A percentile compares a stretch with the other conserved stretches of the same genome.
Evolutionary conservation across 495 filamentous ascomycete species (phyloP).

Genomic region (Penicillium desertorum): DNA sequence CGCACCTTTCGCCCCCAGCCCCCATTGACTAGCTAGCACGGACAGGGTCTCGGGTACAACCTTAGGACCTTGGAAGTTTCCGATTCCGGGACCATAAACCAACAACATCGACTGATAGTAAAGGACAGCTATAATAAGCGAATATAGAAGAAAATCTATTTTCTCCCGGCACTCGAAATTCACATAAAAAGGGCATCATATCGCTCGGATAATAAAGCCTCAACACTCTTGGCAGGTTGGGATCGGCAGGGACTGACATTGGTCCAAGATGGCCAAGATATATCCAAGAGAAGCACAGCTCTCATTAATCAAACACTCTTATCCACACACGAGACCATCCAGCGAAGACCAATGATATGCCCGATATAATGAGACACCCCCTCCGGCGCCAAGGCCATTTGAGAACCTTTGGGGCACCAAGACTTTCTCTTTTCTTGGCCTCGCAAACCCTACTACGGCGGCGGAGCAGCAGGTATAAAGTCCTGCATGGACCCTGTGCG

Average conservation of each 20-base stretch:
- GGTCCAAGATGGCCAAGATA: background rate
- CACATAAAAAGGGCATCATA: background rate
- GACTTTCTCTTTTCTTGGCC: constrained; percentile 20
- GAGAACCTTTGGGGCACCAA: constrained; percentile 30
- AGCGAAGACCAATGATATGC: background rate
- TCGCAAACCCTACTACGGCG: background rate
- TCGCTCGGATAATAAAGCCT: background rate
- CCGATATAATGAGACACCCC: background rate
- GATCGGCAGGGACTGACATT: background rate
- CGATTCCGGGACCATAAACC: too few species aligned
- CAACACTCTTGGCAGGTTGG: background rate
- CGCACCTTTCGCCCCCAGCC: too few species aligned
- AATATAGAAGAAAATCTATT: background rate
- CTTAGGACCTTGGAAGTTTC: too few species aligned
- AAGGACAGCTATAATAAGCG: too few species aligned
- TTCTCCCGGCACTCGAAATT: background rate
- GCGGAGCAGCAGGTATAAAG: background rate
- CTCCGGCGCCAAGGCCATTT: background rate
- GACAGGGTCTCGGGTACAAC: too few species aligned
- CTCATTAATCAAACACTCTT: background rate
- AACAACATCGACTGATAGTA: too few species aligned
- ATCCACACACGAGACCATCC: background rate
- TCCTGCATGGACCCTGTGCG: background rate
- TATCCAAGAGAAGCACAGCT: background rate
- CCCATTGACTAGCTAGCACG: too few species aligned